Evolutionary conservation across 164 flowering plant species (phyloP), one percentile per base, ranked within the genome.

Genomic region (Vitis rotundifolia): DNA sequence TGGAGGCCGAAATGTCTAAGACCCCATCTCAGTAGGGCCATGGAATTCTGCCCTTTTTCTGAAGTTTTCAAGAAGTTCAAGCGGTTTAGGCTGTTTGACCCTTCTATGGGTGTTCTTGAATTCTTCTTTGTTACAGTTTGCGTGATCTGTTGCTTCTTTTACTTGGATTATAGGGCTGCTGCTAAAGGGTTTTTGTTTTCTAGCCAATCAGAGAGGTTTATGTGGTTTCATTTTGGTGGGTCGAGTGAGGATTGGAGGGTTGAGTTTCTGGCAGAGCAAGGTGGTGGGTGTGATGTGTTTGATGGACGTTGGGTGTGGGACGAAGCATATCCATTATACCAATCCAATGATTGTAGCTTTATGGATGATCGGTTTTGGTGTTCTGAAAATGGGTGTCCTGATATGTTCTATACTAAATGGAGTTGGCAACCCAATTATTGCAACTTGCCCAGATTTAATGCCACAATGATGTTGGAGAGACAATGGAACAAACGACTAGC

Each of bases 401-500:
- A 94, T 79, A 73, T 70, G 31, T 85, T 86, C 74, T 91, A 86
- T 75, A 93, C 91, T 57, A 90, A 93, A 70, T 95, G 96, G 98
- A 80, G 98, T 62, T 95, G 99, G 99, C 98, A 95, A 61, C 99
- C 99, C 26, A 90, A 68, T 62, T 64, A 74, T 72, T 93, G 99
- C 81, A 87, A 91, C 81, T 81, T 95, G 82, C 99, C 98, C 75
- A 95, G 97, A 78, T 96, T 96, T 69, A 83, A 93, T 82, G 93
- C 93, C 1, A 88, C 67, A 57, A 12, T 73, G 55, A 86, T 96
- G 97, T 74, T 96, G 82, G 97, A 93, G 78, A 91, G 82, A 68
- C 71, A 93, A 51, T 69, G 93, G 51, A 87, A 89, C 82, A 84
- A 80, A 58, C 79, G 98, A 49, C 52, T 93, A 26, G 97, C 87